Base-by-base conservation (phyloP, 805 yeast genomes). In the Starmerella bombi region DNA sequence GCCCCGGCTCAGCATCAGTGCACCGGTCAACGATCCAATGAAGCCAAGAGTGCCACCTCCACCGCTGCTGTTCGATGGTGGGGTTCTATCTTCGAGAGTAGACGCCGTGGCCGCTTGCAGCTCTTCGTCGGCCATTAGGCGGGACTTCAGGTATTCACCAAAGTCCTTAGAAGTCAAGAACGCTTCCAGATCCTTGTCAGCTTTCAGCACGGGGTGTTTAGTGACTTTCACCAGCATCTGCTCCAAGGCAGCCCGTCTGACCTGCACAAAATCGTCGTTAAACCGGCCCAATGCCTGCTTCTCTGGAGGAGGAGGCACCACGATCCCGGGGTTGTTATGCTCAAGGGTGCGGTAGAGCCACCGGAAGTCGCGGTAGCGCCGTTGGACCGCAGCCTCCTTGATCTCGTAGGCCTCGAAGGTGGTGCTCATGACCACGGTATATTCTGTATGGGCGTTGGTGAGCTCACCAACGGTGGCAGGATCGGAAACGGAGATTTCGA, bases 281-380 rank as follows among this genome's bases (percentile, higher is more conserved):
- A 91, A 85, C 46, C 95, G 70, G 4, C 97, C 96, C 41, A 86
- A 78, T 6, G 80, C 80, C 47, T 93, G 94, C 59, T 91, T 93
- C 44, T 82, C 93, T 0, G 96, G 86, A 3, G 97, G 96, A 1
- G 97, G 94, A 1, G 98, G 97, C 19, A 91, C 76, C 28, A 91
- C 77, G 43, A 70, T 68, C 1, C 98, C 98, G 27, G 94, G 93
- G 55, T 91, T 85, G 51, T 79, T 82, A 53, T 74, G 72, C 54
- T 80, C 81, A 20, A 91, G 64, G 51, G 86, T 94, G 49, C 82
- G 83, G 59, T 85, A 88, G 10, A 91, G 66, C 97, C 97, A 88
- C 45, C 94, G 65, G 60, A 91, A 88, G 59, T 91, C 98, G 39
- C 77, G 74, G 59, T 88, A 91, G 49, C 98, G 70, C 56, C 98